phyloP scores from a whole-genome alignment of 2,329 filamentous ascomycete species.

The Hymenoscyphus fructigenus region DNA sequence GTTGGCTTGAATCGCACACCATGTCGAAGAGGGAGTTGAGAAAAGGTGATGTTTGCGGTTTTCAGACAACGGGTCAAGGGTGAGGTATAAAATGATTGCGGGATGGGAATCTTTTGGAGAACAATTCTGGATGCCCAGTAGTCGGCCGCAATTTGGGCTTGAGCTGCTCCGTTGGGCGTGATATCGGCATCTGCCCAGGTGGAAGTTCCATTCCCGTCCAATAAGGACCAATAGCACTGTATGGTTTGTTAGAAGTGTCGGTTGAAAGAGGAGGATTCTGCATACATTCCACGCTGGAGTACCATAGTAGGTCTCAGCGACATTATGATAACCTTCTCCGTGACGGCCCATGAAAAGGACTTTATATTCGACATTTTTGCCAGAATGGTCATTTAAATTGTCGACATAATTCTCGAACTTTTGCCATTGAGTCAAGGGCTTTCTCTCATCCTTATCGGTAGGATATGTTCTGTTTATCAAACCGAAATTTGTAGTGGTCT shows the following conservation, averaged over 20 bases:
- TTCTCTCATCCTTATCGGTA: conserved; percentile 47
- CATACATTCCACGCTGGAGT: conserved; percentile 67
- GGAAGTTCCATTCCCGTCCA: conserved; percentile 61
- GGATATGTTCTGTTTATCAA: conserved; percentile 62
- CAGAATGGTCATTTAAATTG: conserved; percentile 49
- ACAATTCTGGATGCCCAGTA: conserved; percentile 59
- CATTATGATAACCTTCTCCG: conserved; percentile 49
- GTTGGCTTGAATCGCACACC: conserved; percentile 53
- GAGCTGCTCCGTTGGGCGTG: conserved; percentile 54
- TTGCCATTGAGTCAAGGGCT: conserved; percentile 59
- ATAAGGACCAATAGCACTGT: conserved; percentile 64
- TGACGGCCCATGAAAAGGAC: conserved; percentile 56
- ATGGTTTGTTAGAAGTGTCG: not conserved
- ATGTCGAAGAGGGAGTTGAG: conserved; percentile 50
- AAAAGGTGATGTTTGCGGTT: conserved; percentile 63
- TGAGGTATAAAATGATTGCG: conserved; percentile 63
- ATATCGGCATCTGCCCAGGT: conserved; percentile 64
- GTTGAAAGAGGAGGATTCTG: not conserved
- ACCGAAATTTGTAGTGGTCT: conserved; percentile 64
- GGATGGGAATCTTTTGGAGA: conserved; percentile 55
- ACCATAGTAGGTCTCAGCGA: conserved; percentile 64
- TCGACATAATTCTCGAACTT: conserved; percentile 60
- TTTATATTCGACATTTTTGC: conserved; percentile 57
- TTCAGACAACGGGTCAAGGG: conserved; percentile 62
- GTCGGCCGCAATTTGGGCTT: conserved; percentile 56